Base-by-base conservation (phyloP, 306 rosid genomes). In the Sindora glabra region DNA sequence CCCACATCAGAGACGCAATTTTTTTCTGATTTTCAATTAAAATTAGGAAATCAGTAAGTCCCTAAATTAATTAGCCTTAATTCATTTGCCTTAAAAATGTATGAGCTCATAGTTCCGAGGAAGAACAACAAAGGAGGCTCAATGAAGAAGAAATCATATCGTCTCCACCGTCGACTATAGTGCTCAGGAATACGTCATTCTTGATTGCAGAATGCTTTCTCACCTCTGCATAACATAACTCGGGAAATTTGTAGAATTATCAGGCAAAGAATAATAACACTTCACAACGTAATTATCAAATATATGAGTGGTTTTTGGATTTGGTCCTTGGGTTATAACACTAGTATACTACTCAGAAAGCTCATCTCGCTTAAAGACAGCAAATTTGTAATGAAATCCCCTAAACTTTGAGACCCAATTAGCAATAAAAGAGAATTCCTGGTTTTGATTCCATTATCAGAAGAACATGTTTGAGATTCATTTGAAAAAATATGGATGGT, bases 311-410 rank as follows among this genome's bases (percentile, higher is more conserved):
- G 87, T 88, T 72, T 66, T 92, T 30, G 94, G 95, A 68, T 70
- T 77, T 32, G 90, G 72, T 17, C 95, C 98, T 22, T 78, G 90
- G 16, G 80, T 67, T 65, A 79, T 92, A 62, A 92, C 95, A 42
- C 98, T 72, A 0, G 96, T 92, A 38, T 88, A 92, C 30, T 88
- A 95, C 55, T 91, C 98, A 52, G 77, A 85, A 27, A 77, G 72
- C 75, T 88, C 87, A 88, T 82, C 60, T 86, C 95, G 15, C 79
- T 79, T 74, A 76, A 77, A 18, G 62, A 69, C 53, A 74, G 34
- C 74, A 44, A 42, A 54, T 73, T 55, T 16, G 72, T 4, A 14
- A 25, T 25, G 19, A 18, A 42, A 45, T 36, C 38, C 40, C 74
- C 71, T 12, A 76, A 68, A 44, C 56, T 67, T 14, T 57, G 27